Percentiles rank a stretch among this genome's conserved stretches.
phyloP scores from a whole-genome alignment of 345 rosid species.

The Luvunga scandens region DNA sequence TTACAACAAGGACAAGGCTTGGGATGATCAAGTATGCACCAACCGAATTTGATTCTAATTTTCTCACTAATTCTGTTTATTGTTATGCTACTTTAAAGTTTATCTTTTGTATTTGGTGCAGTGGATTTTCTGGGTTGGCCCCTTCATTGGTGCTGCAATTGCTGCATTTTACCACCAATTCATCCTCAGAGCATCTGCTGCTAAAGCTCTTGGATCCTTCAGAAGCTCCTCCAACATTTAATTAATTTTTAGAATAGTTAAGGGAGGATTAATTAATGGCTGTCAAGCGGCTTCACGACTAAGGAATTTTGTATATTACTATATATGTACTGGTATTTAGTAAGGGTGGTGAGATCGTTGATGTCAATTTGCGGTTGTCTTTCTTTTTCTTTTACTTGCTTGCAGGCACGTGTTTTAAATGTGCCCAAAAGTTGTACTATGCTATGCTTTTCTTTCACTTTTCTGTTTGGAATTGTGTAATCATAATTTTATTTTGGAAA shows the following conservation, averaged over 20 bases:
- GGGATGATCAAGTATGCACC: conserved; percentile 54
- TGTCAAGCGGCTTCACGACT: not conserved
- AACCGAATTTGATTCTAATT: not conserved
- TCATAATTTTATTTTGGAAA: too few species aligned
- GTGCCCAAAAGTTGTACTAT: not conserved
- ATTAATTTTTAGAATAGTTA: not conserved
- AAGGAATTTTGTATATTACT: conserved; percentile 19
- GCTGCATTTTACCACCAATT: conserved; percentile 64
- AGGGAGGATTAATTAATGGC: not conserved
- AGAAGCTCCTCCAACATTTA: conserved; percentile 39
- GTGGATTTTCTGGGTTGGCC: conserved; percentile 84
- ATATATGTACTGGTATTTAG: not conserved
- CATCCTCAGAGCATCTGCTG: conserved; percentile 50
- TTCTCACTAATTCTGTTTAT: not conserved
- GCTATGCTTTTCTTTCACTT: not conserved
- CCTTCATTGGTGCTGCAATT: conserved; percentile 59
- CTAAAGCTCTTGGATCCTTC: conserved; percentile 59
- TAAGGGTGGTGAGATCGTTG: too few species aligned
- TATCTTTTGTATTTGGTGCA: conserved; percentile 13
- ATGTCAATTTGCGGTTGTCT: too few species aligned
- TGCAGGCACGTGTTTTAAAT: conserved; percentile 14
- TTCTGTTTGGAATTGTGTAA: not conserved
- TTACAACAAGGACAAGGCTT: conserved; percentile 40
- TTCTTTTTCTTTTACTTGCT: not conserved
- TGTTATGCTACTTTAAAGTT: not conserved